Conservation (phyloP, 202 grass and related monocot genomes). For the Dendrocalamus latiflorus region DNA sequence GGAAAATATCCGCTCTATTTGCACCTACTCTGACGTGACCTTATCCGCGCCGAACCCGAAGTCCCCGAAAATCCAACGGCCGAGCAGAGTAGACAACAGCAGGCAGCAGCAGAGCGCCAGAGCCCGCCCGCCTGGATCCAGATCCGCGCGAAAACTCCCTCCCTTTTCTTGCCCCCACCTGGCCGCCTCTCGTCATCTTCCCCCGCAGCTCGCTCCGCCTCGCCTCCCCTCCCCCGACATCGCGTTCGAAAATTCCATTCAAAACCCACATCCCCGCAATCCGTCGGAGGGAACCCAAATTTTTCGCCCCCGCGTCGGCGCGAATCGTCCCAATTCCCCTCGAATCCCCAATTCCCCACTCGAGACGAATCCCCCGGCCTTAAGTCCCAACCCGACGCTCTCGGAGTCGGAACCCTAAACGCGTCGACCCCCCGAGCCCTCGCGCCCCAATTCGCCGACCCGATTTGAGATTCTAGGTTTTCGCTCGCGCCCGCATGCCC, state of each 20-base stretch:
- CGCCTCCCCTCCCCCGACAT: neutral
- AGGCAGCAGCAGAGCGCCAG: neutral
- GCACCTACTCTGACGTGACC: no score
- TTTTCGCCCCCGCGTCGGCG: constrained; percentile 20
- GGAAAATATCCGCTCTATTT: no score
- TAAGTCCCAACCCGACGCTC: constrained; percentile 11
- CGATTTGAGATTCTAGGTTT: constrained; percentile 20
- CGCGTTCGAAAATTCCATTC: constrained; percentile 39
- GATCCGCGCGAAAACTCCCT: constrained; percentile 40
- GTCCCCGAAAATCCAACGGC: neutral
- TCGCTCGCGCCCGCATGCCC: constrained; percentile 1
- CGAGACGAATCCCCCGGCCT: neutral
- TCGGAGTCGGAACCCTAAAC: constrained; percentile 35
- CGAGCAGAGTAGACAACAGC: no score
- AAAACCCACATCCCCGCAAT: constrained; percentile 32
- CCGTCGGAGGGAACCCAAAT: constrained; percentile 32
- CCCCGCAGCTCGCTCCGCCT: no score
- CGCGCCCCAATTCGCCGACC: neutral
- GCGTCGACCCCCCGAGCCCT: neutral
- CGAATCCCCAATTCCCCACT: constrained; percentile 4
- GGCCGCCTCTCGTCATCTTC: neutral
- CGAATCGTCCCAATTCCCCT: neutral
- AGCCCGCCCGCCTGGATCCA: neutral
- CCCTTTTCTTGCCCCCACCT: neutral
- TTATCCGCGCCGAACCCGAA: neutral